Evolutionary conservation across 2,329 filamentous ascomycete species (phyloP), one percentile per base, ranked within the genome.

Genomic region (Dactylellina drechsleri): DNA sequence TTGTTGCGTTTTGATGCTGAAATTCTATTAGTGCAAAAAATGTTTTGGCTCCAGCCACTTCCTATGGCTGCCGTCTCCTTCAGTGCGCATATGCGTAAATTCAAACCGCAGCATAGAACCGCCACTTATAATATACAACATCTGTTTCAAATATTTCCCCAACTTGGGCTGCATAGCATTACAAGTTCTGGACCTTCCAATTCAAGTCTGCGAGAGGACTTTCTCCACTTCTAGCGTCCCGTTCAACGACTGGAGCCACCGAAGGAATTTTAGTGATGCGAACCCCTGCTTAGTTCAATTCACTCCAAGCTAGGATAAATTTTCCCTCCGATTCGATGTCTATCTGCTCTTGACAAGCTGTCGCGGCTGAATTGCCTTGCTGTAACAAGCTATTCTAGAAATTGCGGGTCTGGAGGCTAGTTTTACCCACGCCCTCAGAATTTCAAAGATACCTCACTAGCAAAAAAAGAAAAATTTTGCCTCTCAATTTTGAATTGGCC

Each of bases 321-420:
- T 65, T 64, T 52, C 59, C 43, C 40, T 47, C 28, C 31, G 15
- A 65, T 50, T 62, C 58, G 53, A 43, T 36, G 43, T 65, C 31
- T 65, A 71, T 64, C 57, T 53, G 26, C 18, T 58, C 43, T 26
- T 28, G 52, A 45, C 57, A 23, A 56, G 43, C n/a, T 61, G 43
- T 74, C 50, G 50, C 70, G 70, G 62, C 70, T 74, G 70, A 74
- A 74, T 67, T 74, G 57, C 49, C 43, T 64, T 40, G 49, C 53
- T 66, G 68, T 50, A 50, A 43, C 62, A 66, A 73, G 56, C 28
- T 73, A 64, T 58, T 60, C 60, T 66, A 59, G 45, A 73, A 61
- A 66, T 64, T 71, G 52, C 59, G 66, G 66, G 59, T 58, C 66
- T 36, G 31, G 31, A 36, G 31, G 31, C 41, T 16, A 58, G 45